Conservation (phyloP, 495 filamentous ascomycete species). For the Oidiodendron maius region DNA sequence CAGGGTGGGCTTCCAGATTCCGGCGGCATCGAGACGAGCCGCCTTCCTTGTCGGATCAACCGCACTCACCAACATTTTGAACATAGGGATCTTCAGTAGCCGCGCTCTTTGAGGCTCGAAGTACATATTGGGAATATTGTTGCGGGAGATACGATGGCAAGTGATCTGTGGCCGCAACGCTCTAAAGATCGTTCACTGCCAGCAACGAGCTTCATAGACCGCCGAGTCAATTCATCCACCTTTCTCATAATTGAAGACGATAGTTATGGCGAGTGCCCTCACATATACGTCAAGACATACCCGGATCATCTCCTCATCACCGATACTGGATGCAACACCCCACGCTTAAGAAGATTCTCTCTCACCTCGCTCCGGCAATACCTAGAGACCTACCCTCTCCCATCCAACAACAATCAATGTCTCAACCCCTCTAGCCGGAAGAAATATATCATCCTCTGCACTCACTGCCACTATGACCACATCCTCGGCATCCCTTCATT, state of each 20-base stretch:
- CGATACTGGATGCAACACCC: slow-evolving; percentile 31
- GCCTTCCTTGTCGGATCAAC: too few species aligned
- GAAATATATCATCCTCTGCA: slow-evolving; percentile 31
- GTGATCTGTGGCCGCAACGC: background rate
- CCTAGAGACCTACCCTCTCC: slow-evolving; percentile 29
- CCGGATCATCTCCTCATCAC: slow-evolving; percentile 24
- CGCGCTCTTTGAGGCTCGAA: too few species aligned
- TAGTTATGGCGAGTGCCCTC: slow-evolving; percentile 29
- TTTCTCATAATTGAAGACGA: slow-evolving; percentile 34
- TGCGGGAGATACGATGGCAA: background rate
- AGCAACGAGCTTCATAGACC: slow-evolving; percentile 24
- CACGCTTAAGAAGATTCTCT: slow-evolving; percentile 8
- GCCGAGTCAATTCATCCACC: slow-evolving; percentile 27
- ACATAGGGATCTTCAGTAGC: too few species aligned
- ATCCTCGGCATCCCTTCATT: slow-evolving; percentile 31
- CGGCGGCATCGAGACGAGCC: too few species aligned
- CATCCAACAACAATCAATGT: slow-evolving; percentile 22
- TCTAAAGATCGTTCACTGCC: background rate
- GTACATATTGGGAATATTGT: too few species aligned
- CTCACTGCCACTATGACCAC: slow-evolving; percentile 38
- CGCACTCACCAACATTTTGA: too few species aligned
- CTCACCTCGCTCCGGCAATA: slow-evolving; percentile 24
- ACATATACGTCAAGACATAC: slow-evolving; percentile 35
- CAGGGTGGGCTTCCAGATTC: too few species aligned
- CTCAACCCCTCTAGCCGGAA: slow-evolving; percentile 26